Evolutionary conservation across 208 protist genomes (phyloP).

Genomic region (Crithidia sp.): DNA sequence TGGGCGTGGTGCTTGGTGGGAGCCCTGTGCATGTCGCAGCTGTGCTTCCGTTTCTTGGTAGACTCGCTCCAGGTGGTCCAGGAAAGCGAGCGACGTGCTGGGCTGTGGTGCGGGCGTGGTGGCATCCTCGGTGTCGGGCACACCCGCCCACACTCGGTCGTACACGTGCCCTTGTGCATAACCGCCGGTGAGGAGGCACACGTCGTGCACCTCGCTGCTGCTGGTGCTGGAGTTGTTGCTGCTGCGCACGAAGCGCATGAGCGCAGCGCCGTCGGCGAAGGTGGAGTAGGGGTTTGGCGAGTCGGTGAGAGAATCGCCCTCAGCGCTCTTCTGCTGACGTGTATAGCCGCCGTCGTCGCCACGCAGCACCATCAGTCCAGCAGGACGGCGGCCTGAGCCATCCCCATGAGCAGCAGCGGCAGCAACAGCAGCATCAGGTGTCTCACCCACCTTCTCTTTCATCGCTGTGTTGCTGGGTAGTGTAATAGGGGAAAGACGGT

Average conservation of each 20-base stretch:
- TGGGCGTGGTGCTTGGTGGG: not conserved
- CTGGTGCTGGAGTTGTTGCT: not conserved
- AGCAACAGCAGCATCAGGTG: not conserved
- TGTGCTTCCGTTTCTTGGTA: constrained; percentile 17
- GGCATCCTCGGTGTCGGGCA: not conserved
- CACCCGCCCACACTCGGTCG: constrained; percentile 14
- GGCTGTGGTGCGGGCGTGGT: constrained; percentile 1
- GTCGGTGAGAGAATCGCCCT: not conserved
- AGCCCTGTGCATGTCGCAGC: constrained; percentile 15
- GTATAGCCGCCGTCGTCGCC: constrained; percentile 37
- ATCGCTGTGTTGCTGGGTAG: not conserved
- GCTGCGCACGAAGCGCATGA: constrained; percentile 17
- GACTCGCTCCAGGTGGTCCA: constrained; percentile 9
- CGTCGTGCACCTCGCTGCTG: not conserved
- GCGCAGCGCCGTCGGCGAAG: constrained; percentile 15
- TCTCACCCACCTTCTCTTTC: too few relatives aligned
- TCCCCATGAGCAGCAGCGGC: not conserved
- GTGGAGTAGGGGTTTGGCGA: constrained; percentile 8
- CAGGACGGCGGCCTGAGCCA: not conserved
- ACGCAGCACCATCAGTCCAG: constrained; percentile 36
- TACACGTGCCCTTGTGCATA: constrained; percentile 29
- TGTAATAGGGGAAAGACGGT: not conserved
- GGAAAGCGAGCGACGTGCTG: constrained; percentile 3
- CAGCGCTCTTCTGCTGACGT: constrained; percentile 1
- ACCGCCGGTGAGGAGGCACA: constrained; percentile 25